Conservation (phyloP, 345 rosid species). For the Alliaria petiolata region DNA sequence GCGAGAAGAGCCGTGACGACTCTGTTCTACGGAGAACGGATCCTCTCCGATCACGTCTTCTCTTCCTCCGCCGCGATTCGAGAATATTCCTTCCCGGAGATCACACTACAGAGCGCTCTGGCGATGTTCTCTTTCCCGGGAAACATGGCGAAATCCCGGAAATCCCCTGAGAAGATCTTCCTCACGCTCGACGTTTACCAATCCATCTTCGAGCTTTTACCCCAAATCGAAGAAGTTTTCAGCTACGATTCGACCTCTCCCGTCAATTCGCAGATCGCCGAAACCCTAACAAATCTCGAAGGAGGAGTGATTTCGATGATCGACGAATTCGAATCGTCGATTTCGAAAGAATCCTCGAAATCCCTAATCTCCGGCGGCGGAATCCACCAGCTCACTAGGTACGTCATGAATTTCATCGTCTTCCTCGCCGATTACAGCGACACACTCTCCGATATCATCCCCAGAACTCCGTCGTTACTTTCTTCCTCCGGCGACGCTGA, state of each 20-base stretch:
- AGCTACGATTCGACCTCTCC: constrained; percentile 38
- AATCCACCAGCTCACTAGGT: constrained; percentile 47
- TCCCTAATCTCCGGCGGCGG: constrained; percentile 43
- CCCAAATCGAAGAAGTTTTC: constrained; percentile 52
- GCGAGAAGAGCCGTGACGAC: constrained; percentile 40
- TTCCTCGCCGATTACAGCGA: constrained; percentile 60
- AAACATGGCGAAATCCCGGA: constrained; percentile 45
- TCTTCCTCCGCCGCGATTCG: constrained; percentile 36
- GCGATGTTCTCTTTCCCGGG: constrained; percentile 57
- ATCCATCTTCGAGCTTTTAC: constrained; percentile 43
- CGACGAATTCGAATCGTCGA: constrained; percentile 55
- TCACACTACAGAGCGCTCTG: constrained; percentile 45
- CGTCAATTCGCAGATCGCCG: constrained; percentile 37
- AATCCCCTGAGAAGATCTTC: constrained; percentile 72
- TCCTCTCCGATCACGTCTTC: constrained; percentile 61
- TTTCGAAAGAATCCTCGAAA: constrained; percentile 55
- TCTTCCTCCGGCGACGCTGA: constrained; percentile 34
- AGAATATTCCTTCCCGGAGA: constrained; percentile 51
- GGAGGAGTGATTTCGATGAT: constrained; percentile 46
- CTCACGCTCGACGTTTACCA: constrained; percentile 62
- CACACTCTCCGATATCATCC: constrained; percentile 36
- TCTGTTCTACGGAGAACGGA: constrained; percentile 53
- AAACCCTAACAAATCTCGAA: constrained; percentile 43
- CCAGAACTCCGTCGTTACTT: constrained; percentile 35
- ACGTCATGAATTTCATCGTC: constrained; percentile 53